phyloP scores from a whole-genome alignment of 1,139 yeast genomes.

The Taphrina confusa region DNA sequence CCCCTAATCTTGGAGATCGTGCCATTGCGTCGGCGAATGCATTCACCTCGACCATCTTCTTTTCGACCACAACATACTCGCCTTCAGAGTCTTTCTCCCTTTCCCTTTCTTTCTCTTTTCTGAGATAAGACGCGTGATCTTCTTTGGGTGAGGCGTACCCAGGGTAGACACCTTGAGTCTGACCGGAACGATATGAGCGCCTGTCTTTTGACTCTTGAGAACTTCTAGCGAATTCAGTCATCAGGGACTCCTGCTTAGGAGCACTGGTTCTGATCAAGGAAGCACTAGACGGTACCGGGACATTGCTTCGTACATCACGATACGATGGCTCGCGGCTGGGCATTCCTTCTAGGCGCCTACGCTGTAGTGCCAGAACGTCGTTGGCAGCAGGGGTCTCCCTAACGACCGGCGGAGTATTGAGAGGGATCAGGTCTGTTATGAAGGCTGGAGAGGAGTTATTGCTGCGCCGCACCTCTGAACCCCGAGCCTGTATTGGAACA shows the following conservation, averaged over 20 bases:
- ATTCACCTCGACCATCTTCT: constrained; percentile 90
- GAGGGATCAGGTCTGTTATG: constrained; percentile 32
- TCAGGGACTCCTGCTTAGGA: background rate
- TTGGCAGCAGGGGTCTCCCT: too few relatives aligned
- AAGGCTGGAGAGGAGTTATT: constrained; percentile 46
- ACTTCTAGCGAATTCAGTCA: background rate
- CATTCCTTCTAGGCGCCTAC: background rate
- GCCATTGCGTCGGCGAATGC: constrained; percentile 81
- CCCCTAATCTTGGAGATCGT: constrained; percentile 65
- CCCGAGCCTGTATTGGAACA: constrained; percentile 1
- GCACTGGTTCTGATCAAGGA: background rate
- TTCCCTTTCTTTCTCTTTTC: background rate
- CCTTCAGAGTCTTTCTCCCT: constrained; percentile 22
- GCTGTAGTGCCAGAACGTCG: too few relatives aligned
- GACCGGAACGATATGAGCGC: background rate
- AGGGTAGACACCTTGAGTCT: background rate
- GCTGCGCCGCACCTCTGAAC: background rate
- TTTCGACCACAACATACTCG: constrained; percentile 93
- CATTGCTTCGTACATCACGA: constrained; percentile 5
- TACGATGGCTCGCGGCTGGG: background rate
- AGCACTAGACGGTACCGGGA: background rate
- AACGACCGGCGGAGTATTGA: constrained; percentile 25
- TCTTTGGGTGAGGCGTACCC: background rate
- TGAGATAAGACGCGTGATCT: background rate
- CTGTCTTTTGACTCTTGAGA: background rate